A percentile compares a stretch with the other conserved stretches of the same genome.
Conservation (phyloP, 176 grass and related monocot genomes). For the Microstegium vimineum region DNA sequence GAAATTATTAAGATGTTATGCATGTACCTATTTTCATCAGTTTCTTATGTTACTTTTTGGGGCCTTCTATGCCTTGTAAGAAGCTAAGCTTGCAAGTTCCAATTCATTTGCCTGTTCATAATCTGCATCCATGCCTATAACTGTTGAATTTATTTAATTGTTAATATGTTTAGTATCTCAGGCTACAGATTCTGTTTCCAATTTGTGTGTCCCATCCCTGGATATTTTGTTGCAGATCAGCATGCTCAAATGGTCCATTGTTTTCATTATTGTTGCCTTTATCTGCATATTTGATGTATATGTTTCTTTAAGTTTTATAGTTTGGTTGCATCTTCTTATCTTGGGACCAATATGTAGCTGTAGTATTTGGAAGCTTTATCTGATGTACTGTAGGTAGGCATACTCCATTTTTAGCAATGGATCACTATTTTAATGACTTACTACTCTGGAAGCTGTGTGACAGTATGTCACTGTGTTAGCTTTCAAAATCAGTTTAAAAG, state of each 20-base stretch:
- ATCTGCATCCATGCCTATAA: slow-evolving; percentile 6
- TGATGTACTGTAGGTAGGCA: not conserved
- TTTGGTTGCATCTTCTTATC: no score
- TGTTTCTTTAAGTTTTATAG: not conserved
- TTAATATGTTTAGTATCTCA: not conserved
- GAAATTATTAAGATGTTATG: not conserved
- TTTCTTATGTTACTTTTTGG: not conserved
- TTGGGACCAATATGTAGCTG: not conserved
- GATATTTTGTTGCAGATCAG: not conserved
- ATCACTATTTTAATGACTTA: not conserved
- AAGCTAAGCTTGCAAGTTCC: not conserved
- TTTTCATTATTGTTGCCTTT: not conserved
- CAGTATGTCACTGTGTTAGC: not conserved
- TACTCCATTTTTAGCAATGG: not conserved
- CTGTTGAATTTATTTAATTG: slow-evolving; percentile 6
- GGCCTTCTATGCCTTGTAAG: not conserved
- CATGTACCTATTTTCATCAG: not conserved
- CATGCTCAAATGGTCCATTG: not conserved
- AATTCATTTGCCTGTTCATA: slow-evolving; percentile 4
- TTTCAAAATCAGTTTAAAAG: slow-evolving; percentile 10
- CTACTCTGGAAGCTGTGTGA: not conserved
- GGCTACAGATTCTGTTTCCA: not conserved
- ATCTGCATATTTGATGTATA: not conserved
- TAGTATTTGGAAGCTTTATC: not conserved
- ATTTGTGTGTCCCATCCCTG: not conserved